Percentiles rank a stretch among this genome's conserved stretches.
These are phyloP conservation scores for Secale cereale DNA, from an alignment of 176 grass and related monocot genomes.

Conservation along the genomic window DNA sequence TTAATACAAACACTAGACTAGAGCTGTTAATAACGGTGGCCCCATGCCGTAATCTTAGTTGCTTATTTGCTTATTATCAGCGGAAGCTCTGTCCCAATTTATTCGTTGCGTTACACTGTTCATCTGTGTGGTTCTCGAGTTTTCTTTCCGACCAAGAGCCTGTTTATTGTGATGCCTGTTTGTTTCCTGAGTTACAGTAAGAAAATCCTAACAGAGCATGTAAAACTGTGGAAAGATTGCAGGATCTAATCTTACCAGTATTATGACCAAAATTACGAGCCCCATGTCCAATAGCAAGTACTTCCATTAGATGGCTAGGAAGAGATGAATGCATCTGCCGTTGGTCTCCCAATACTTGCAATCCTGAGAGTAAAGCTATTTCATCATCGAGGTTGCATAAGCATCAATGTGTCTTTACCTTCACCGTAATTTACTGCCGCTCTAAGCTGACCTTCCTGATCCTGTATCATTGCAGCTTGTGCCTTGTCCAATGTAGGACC, in stretches of 20 bases:
- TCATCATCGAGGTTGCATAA: not conserved
- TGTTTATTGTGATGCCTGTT: no score
- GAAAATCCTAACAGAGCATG: not conserved
- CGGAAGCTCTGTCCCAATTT: no score
- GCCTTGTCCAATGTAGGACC: slow-evolving; percentile 82
- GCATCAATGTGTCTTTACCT: slow-evolving; percentile 44
- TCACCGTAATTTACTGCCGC: slow-evolving; percentile 81
- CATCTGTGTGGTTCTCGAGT: no score
- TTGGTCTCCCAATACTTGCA: slow-evolving; percentile 64
- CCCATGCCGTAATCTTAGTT: no score
- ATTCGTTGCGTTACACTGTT: no score
- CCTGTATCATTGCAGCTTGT: slow-evolving; percentile 94
- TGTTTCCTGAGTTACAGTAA: not conserved
- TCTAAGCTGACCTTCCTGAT: slow-evolving; percentile 76
- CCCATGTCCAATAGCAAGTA: slow-evolving; percentile 61
- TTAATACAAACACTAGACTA: no score
- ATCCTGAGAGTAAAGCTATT: slow-evolving; percentile 38
- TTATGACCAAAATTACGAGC: slow-evolving; percentile 72
- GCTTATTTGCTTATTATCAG: no score
- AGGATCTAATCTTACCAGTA: slow-evolving; percentile 32
- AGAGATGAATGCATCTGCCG: slow-evolving; percentile 71
- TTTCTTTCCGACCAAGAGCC: no score
- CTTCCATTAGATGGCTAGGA: slow-evolving; percentile 90
- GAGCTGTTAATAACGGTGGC: no score
- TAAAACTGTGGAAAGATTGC: not conserved